A percentile compares a stretch with the other conserved stretches of the same genome.
phyloP scores from a whole-genome alignment of 2,329 filamentous ascomycete genomes.

The Colletotrichum cordylinicola region DNA sequence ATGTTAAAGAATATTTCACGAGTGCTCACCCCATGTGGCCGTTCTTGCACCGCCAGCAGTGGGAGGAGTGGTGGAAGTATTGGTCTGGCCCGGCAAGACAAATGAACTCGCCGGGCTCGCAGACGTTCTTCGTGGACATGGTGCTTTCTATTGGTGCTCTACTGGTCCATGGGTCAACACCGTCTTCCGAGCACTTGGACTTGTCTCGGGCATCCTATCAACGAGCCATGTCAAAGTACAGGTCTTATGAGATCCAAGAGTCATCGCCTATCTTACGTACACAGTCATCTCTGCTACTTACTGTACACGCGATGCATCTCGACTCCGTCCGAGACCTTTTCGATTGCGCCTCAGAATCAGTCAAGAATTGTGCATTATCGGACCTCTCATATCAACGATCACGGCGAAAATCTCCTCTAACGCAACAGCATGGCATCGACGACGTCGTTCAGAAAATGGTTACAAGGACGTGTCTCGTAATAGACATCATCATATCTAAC shows the following conservation, averaged over 20 bases:
- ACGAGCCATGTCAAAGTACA: neutral
- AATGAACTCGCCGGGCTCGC: neutral
- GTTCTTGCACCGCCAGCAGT: neutral
- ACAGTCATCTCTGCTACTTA: neutral
- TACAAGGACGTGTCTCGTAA: neutral
- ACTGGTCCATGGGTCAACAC: neutral
- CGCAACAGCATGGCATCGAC: neutral
- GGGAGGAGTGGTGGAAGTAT: neutral
- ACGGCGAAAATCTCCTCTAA: neutral
- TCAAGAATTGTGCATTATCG: neutral
- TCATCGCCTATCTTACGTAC: neutral
- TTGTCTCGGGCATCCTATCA: neutral
- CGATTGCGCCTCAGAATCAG: neutral
- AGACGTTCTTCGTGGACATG: neutral
- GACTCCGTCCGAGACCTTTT: neutral
- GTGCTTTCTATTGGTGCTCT: neutral
- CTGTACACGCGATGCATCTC: neutral
- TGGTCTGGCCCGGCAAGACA: neutral
- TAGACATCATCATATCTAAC: neutral
- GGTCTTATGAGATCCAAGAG: neutral
- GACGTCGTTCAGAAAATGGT: neutral
- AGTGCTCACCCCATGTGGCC: neutral
- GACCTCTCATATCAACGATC: neutral
- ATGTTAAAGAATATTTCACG: neutral
- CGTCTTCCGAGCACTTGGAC: neutral